phyloP scores from a whole-genome alignment of 768 basidiomycete genomes.

The Lentinula guzmanii region DNA sequence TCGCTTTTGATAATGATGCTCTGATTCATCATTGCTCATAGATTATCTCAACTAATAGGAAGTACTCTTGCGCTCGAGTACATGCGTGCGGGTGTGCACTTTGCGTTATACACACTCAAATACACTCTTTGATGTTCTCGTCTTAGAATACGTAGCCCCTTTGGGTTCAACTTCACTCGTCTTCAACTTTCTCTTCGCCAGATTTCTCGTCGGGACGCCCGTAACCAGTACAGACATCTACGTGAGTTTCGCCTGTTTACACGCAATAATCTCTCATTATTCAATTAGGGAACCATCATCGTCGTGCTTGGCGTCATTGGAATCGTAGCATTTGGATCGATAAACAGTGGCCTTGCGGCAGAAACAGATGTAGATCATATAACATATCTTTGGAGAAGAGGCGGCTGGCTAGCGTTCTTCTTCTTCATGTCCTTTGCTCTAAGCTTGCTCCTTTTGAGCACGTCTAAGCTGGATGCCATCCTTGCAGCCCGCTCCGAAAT shows the following conservation, averaged over 20 bases:
- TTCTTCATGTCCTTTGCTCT: conserved; percentile 71
- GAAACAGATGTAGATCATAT: conserved; percentile 74
- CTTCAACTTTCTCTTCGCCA: conserved; percentile 95
- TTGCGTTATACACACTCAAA: conserved; percentile 4
- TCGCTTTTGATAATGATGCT: background rate
- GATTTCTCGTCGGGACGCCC: conserved; percentile 80
- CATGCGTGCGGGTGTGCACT: conserved; percentile 67
- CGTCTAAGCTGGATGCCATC: conserved; percentile 67
- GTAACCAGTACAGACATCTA: conserved; percentile 82
- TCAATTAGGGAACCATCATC: conserved; percentile 65
- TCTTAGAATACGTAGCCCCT: conserved; percentile 91
- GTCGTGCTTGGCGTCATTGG: conserved; percentile 83
- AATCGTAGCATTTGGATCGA: conserved; percentile 81
- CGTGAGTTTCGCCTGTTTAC: conserved; percentile 26
- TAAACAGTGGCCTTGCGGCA: conserved; percentile 71
- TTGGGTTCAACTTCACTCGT: conserved; percentile 90
- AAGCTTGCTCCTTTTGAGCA: conserved; percentile 58
- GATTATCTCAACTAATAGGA: conserved; percentile 81
- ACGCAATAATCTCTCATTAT: background rate
- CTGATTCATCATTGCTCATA: conserved; percentile 19
- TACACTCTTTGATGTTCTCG: background rate
- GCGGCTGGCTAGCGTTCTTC: conserved; percentile 91
- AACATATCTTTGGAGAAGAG: conserved; percentile 78
- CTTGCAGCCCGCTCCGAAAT: conserved; percentile 68
- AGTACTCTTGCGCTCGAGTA: conserved; percentile 84